phyloP scores from a whole-genome alignment of 768 basidiomycete species.

The Rhizopogon rudus region DNA sequence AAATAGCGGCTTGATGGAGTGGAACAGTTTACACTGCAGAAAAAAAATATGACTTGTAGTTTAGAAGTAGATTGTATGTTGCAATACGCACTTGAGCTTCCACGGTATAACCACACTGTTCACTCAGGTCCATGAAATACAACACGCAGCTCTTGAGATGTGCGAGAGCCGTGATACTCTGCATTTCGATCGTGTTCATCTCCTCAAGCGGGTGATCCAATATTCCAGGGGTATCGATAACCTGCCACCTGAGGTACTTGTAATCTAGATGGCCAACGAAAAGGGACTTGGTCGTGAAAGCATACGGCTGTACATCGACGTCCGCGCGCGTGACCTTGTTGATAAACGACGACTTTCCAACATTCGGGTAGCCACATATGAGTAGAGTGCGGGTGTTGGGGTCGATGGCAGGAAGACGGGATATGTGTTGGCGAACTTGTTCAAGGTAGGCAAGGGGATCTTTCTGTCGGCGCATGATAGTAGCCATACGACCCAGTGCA shows the following conservation, averaged over 20 bases:
- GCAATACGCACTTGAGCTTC: slow-evolving; percentile 78
- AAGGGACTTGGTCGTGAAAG: slow-evolving; percentile 97
- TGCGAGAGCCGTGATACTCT: slow-evolving; percentile 96
- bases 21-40: slow-evolving; percentile 90
- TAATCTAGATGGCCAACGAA: slow-evolving; percentile 99
- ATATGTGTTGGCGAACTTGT: slow-evolving; percentile 98
- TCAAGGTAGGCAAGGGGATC: slow-evolving; percentile 98
- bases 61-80: not conserved
- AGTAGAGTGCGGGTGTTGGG: slow-evolving; percentile 97
- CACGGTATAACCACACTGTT: slow-evolving; percentile 96
- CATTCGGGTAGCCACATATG: slow-evolving; percentile 98
- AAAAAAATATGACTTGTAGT: slow-evolving; percentile 1
- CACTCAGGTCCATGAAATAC: slow-evolving; percentile 98
- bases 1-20: slow-evolving; percentile 98
- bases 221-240: slow-evolving; percentile 98
- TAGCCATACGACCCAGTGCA: slow-evolving; percentile 98
- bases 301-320: slow-evolving; percentile 99
- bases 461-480: slow-evolving; percentile 97
- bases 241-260: slow-evolving; percentile 99
- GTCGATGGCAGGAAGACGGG: slow-evolving; percentile 96
- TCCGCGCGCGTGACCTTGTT: slow-evolving; percentile 99
- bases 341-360: slow-evolving; percentile 98
- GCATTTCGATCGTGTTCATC: slow-evolving; percentile 99
- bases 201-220: slow-evolving; percentile 98
- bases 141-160: slow-evolving; percentile 91